A percentile compares a stretch with the other conserved stretches of the same genome.
phyloP scores from a whole-genome alignment of 352 stramenopile genomes.

The Pythium scleroteichum region DNA sequence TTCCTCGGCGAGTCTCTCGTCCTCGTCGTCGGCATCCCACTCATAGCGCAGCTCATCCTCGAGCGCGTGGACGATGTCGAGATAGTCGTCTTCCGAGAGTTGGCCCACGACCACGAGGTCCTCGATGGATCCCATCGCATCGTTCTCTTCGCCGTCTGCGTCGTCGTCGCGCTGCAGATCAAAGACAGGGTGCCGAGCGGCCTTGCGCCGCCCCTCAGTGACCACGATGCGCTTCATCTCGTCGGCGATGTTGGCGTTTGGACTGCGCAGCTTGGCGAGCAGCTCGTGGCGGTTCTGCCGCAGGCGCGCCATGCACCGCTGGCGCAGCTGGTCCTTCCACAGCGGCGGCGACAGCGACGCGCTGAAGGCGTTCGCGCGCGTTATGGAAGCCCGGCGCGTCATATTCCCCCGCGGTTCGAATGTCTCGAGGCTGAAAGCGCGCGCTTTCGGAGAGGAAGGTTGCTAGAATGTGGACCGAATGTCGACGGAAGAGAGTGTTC shows the following conservation, averaged over 20 bases:
- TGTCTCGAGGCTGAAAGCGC: background rate
- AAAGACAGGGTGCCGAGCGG: constrained; percentile 37
- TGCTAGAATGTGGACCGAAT: constrained; percentile 1
- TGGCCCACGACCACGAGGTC: constrained; percentile 59
- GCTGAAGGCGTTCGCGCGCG: constrained; percentile 27
- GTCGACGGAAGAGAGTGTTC: background rate
- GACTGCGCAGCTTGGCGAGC: constrained; percentile 62
- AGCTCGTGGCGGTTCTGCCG: constrained; percentile 60
- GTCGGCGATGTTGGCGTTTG: constrained; percentile 55
- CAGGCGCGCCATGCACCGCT: constrained; percentile 70
- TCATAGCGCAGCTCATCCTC: constrained; percentile 67
- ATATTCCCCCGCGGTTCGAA: constrained; percentile 14
- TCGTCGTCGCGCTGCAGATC: constrained; percentile 26
- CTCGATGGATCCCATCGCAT: constrained; percentile 41
- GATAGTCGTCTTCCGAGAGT: constrained; percentile 67
- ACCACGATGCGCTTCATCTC: constrained; percentile 66
- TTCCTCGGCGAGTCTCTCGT: constrained; percentile 45
- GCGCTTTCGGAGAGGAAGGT: background rate
- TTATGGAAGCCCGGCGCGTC: constrained; percentile 20
- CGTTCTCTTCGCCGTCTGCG: constrained; percentile 4
- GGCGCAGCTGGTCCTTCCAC: constrained; percentile 78
- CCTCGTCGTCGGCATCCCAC: constrained; percentile 39
- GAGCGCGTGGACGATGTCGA: constrained; percentile 73
- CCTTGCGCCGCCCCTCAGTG: constrained; percentile 33
- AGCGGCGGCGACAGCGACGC: constrained; percentile 61